Evolutionary conservation across 306 rosid genomes (phyloP), one percentile per base, ranked within the genome.

Genomic region (Quercus ilex): DNA sequence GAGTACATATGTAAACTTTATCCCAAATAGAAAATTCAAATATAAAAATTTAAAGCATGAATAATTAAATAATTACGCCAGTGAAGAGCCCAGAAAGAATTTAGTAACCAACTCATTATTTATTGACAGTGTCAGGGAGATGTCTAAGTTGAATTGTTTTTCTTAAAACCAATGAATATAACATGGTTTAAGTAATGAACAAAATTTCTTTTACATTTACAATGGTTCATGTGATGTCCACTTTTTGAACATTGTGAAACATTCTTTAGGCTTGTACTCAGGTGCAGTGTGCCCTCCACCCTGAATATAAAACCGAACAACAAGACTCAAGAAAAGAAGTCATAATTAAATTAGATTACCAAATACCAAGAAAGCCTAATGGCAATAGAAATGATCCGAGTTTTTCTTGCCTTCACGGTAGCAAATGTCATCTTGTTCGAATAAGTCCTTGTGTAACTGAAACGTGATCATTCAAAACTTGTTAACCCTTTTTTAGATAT

Each of bases 201-300:
- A 38, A 78, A 55, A 69, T 64, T 69, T 69, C 17, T 78, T 53
- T 30, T 51, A 69, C 19, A 19, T 57, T n/a, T 81, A 90, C 55
- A 88, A 57, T 11, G 87, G 8, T 10, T 3, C 75, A 12, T 51
- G 59, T 23, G 82, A 82, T 68, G 87, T 33, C 94, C 94, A 90
- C 56, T 89, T 85, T 57, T 64, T 70, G 30, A 52, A 62, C 94
- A 92, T 92, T 3, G 53, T 80, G 17, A 84, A 35, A 43, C 94
- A 82, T 71, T 88, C 91, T 81, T 82, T 81, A 26, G 87, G 87
- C 25, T 46, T 84, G 77, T 59, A 88, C 70, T 85, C 87, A 0
- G 92, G 88, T 52, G 91, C 97, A 38, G 90, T 88, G 83, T 90
- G 97, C 4, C 97, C 91, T 80, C 87, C 92, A 20, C 90, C 94